A percentile compares a stretch with the other conserved stretches of the same genome.
These are phyloP conservation scores for Nigrospora sphaerica DNA, from an alignment of 2,329 filamentous ascomycete species.

Conservation along the genomic window DNA sequence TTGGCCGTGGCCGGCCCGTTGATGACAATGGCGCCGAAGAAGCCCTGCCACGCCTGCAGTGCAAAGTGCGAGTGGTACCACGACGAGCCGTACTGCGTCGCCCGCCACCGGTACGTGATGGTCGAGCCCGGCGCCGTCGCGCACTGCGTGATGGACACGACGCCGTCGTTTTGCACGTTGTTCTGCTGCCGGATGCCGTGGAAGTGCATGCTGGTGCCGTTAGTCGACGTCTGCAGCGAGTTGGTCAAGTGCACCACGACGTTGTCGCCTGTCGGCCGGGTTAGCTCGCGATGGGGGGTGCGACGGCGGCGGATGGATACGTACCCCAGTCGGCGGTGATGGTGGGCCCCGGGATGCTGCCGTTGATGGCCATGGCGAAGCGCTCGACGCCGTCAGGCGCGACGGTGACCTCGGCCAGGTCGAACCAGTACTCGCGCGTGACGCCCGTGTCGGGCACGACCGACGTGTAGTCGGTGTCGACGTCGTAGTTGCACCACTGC, in stretches of 20 bases:
- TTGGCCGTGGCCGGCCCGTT: conserved; percentile 50
- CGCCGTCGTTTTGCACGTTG: conserved; percentile 50
- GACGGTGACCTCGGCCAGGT: conserved; percentile 13
- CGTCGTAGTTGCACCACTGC: conserved; percentile 28
- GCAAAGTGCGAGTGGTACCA: conserved; percentile 59
- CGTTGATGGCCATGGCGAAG: conserved; percentile 31
- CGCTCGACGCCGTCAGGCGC: conserved; percentile 25
- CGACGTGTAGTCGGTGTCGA: conserved; percentile 24
- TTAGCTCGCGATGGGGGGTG: conserved; percentile 10
- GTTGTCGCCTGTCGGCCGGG: not conserved
- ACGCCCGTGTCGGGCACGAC: conserved; percentile 27
- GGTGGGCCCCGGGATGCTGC: conserved; percentile 15
- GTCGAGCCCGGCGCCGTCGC: conserved; percentile 42
- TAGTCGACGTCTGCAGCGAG: conserved; percentile 33
- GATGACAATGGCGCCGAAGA: conserved; percentile 54
- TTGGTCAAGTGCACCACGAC: conserved; percentile 50
- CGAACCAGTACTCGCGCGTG: conserved; percentile 24
- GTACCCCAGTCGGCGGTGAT: conserved; percentile 42
- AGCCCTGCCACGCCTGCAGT: conserved; percentile 42
- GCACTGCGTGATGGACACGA: conserved; percentile 41
- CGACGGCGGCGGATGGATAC: conserved; percentile 21
- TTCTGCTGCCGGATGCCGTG: conserved; percentile 54
- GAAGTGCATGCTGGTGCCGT: conserved; percentile 57
- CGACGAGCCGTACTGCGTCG: conserved; percentile 44
- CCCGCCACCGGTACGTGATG: conserved; percentile 51